A percentile compares a stretch with the other conserved stretches of the same genome.
These are phyloP conservation scores for Aristolochia californica DNA, from an alignment of 164 flowering plant genomes.

Conservation along the genomic window DNA sequence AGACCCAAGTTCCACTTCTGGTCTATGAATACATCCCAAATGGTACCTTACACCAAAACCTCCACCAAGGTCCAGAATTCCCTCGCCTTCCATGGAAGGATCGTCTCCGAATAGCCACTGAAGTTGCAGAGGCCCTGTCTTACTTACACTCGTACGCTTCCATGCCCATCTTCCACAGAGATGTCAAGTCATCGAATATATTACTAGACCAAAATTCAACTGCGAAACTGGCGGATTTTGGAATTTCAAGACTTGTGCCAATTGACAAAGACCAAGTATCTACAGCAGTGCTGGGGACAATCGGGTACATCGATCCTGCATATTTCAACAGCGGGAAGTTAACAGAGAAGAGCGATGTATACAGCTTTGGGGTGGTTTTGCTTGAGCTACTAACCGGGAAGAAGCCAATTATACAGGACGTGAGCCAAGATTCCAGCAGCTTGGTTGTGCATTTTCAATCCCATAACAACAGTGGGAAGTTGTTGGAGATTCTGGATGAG, in stretches of 20 bases:
- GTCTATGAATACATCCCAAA: constrained; percentile 6
- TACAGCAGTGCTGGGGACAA: constrained; percentile 9
- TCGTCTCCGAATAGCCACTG: no score
- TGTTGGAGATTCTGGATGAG: not conserved
- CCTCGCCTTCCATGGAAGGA: no score
- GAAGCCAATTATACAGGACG: not conserved
- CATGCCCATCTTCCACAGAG: constrained; percentile 7
- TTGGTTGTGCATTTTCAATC: not conserved
- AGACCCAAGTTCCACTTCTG: constrained; percentile 9
- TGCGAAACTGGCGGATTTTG: constrained; percentile 11
- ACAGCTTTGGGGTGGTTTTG: constrained; percentile 7
- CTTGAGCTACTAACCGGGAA: constrained; percentile 1
- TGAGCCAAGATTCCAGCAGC: not conserved
- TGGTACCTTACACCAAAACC: no score
- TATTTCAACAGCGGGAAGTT: constrained; percentile 6
- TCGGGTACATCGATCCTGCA: constrained; percentile 10
- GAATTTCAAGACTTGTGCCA: constrained; percentile 8
- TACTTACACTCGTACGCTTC: constrained; percentile 10
- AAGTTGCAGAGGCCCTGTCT: constrained; percentile 5
- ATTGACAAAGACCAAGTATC: constrained; percentile 3
- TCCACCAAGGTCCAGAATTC: no score
- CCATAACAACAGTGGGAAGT: not conserved
- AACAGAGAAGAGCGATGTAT: constrained; percentile 13
- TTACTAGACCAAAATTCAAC: constrained; percentile 5
- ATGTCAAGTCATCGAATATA: constrained; percentile 9